Evolutionary conservation across 345 rosid genomes (phyloP), one percentile per base, ranked within the genome.

Genomic region (Euclidium syriacum): DNA sequence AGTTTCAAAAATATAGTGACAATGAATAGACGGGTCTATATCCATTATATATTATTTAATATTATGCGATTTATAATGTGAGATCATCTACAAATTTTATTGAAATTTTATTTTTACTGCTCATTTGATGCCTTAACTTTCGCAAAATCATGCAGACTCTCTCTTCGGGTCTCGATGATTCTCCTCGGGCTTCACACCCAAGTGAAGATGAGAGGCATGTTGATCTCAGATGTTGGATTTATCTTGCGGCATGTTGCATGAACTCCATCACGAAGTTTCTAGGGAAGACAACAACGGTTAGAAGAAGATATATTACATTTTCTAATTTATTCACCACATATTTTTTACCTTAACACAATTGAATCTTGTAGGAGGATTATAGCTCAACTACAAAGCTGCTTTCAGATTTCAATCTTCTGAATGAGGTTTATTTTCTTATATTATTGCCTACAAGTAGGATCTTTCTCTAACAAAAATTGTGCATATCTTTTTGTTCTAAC

Each of bases 211-310:
- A 92, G 72, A 90, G 80, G 20, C 98, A 92, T 74, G 62, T 89
- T 68, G 95, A 92, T 77, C 97, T 92, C 51, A 85, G 97, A 77
- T 86, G 95, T 57, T 92, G 98, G 95, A 89, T 92, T 91, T 85
- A 82, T 73, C 95, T 92, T 57, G 95, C 91, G 4, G 95, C 95
- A 52, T 86, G 84, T 38, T 94, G 90, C 78, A 78, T 94, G 94
- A 74, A 73, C 68, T 84, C 89, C 53, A 84, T 92, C 72, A 32
- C 65, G 4, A 72, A 72, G 73, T 75, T 89, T 68, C 33, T 72
- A 47, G 72, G 64, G 71, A 52, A 38, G 75, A 76, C 61, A 52
- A 70, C 7, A 52, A 51, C 3, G 7, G 35, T 7, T 10, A 7
- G 35, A 32, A 35, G 24, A 23, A 64, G 14, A 16, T 27, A 29